Percentiles rank a stretch among this genome's conserved stretches.
Evolutionary conservation across 1,139 yeast species (phyloP).

Genomic region (Nadsonia commutata): DNA sequence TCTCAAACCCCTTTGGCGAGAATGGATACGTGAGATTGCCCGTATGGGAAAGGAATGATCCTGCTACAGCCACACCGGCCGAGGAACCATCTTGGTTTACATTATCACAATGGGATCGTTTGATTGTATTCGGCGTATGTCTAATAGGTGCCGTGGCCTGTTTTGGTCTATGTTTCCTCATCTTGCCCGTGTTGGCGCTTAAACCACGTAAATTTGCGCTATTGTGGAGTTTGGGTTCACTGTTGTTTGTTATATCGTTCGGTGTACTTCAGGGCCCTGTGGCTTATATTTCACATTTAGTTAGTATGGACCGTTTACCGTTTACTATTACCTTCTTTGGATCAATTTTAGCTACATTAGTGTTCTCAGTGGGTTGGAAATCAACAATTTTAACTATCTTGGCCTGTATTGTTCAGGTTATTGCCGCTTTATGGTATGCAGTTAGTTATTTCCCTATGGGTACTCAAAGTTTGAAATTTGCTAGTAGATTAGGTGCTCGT

Average conservation of each 20-base stretch:
- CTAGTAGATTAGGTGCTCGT: constrained; percentile 64
- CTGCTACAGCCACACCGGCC: constrained; percentile 13
- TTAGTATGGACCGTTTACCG: constrained; percentile 61
- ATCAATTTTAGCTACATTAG: constrained; percentile 52
- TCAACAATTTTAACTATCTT: constrained; percentile 66
- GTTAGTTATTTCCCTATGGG: constrained; percentile 94
- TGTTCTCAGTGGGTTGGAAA: constrained; percentile 37
- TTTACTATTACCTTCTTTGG: constrained; percentile 72
- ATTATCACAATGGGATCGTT: constrained; percentile 64
- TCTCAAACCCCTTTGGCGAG: constrained; percentile 9
- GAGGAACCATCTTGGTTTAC: constrained; percentile 48
- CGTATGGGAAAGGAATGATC: constrained; percentile 1
- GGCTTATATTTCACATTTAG: constrained; percentile 57
- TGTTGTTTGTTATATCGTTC: constrained; percentile 75
- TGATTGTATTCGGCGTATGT: constrained; percentile 66
- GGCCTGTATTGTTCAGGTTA: constrained; percentile 59
- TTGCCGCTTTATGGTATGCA: constrained; percentile 80
- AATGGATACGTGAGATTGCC: constrained; percentile 11
- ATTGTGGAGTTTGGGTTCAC: constrained; percentile 79
- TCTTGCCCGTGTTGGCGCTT: constrained; percentile 79
- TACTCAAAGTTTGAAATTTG: constrained; percentile 71
- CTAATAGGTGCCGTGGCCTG: constrained; percentile 64
- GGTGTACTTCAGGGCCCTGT: constrained; percentile 89
- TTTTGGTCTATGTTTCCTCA: constrained; percentile 64
- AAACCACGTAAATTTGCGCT: constrained; percentile 83